Evolutionary conservation across 2,329 filamentous ascomycete genomes (phyloP).

Genomic region (Neoarthrinium moseri): DNA sequence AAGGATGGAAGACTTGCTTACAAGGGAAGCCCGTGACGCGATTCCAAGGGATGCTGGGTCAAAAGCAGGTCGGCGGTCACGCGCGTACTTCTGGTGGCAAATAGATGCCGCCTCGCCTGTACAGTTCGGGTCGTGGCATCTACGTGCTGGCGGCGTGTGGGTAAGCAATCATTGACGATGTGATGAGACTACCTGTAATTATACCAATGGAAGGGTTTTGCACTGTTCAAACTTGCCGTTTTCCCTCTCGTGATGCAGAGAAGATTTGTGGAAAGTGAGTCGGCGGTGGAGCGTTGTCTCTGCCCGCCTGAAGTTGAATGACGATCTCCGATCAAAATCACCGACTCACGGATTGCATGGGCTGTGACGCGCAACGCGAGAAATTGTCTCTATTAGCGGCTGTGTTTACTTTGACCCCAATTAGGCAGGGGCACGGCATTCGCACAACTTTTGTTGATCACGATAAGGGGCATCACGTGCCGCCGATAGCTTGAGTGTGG

Average conservation of each 20-base stretch:
- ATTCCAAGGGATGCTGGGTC: background rate
- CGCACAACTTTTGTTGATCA: conserved; percentile 13
- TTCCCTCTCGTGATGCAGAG: too few species aligned
- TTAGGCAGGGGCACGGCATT: conserved; percentile 11
- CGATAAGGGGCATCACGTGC: conserved; percentile 24
- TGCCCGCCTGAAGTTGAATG: background rate
- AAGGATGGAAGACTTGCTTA: conserved; percentile 15
- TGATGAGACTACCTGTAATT: conserved; percentile 34
- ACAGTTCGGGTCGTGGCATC: conserved; percentile 3
- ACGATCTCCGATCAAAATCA: too few species aligned
- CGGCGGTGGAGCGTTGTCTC: too few species aligned
- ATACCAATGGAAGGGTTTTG: conserved; percentile 24
- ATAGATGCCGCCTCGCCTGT: conserved; percentile 7
- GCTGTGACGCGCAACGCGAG: too few species aligned
- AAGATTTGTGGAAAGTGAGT: too few species aligned
- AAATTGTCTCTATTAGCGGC: too few species aligned
- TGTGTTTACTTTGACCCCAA: conserved; percentile 24
- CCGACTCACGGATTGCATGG: too few species aligned
- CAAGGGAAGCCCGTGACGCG: background rate
- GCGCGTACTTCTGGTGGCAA: background rate
- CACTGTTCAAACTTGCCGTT: conserved; percentile 11
- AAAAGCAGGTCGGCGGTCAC: background rate
- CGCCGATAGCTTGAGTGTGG: background rate
- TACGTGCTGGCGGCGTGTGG: conserved; percentile 17
- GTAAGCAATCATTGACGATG: conserved; percentile 26